Base-by-base conservation (phyloP, 2,329 filamentous ascomycete genomes). In the Aspergillus sp. region DNA sequence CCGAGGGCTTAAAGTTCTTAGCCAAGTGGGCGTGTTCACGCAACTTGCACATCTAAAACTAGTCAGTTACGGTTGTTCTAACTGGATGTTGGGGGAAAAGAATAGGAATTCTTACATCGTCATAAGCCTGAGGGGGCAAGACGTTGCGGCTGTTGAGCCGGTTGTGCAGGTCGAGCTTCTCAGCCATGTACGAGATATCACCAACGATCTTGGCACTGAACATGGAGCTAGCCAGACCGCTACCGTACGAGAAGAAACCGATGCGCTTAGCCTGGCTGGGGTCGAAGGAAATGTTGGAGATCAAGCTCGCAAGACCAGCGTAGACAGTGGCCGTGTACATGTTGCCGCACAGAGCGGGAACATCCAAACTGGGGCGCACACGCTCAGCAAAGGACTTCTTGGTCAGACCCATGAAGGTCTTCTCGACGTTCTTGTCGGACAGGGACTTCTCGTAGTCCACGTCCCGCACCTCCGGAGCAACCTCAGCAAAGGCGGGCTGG, bases 311-410 rank as follows among this genome's bases (percentile, higher is more conserved):
- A 26, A 82, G 67, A 47, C 76, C 76, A 48, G 72, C 74, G 58
- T 80, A 81, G 47, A 81, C 76, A 60, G 76, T 80, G 41, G 76
- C 78, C 50, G 73, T 76, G 65, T 81, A 81, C 78, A 81, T 81
- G 68, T 81, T 81, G 61, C 75, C 75, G 68, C 83, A 87, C 67
- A 85, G 79, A 54, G 86, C 90, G 56, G 87, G 82, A 33, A 88
- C 83, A 70, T 88, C 79, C 65, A 86, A 83, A 60, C 77, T 74
- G 44, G 85, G 84, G 65, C 77, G 75, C 58, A 93, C 83, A 60
- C 86, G 83, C 71, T 90, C 85, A 64, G 81, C 78, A 72, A 87
- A 91, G 58, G 80, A 80, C 78, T 90, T 90, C 81, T 93, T 91
- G 67, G 84, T 83, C 58, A 91, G 76, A 48, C 66, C 76, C 83